Percentiles rank a stretch among this genome's conserved stretches.
Conservation (phyloP, 2,329 filamentous ascomycete species). For the Cryoendolithus antarcticus region DNA sequence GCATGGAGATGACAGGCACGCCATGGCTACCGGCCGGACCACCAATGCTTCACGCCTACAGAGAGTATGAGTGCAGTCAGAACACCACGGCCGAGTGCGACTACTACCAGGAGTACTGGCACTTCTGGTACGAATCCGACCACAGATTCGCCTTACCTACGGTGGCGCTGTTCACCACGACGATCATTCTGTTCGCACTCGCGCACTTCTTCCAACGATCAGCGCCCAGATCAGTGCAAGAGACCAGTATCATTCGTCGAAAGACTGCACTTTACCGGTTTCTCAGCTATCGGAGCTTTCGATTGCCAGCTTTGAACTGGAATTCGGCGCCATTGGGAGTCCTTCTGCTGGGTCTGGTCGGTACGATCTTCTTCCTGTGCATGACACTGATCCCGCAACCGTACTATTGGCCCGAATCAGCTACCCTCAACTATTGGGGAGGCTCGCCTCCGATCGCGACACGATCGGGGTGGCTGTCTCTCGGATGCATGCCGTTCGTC, state of each 20-base stretch:
- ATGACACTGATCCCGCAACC: conserved; percentile 29
- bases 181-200: conserved; percentile 33
- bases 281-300: conserved; percentile 30
- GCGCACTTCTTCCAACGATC: background rate
- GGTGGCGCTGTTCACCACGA: conserved; percentile 39
- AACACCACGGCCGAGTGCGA: conserved; percentile 33
- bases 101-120: conserved; percentile 35
- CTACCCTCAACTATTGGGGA: conserved; percentile 27
- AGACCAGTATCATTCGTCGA: conserved; percentile 20
- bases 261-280: conserved; percentile 27
- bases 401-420: conserved; percentile 44
- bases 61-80: conserved; percentile 17
- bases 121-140: conserved; percentile 44
- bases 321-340: conserved; percentile 36
- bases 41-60: conserved; percentile 29
- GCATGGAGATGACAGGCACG: conserved; percentile 7
- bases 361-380: conserved; percentile 37
- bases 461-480: conserved; percentile 39
- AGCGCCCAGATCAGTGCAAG: background rate
- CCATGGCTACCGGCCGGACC: conserved; percentile 30
- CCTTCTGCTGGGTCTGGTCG: conserved; percentile 27
- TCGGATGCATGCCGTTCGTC: conserved; percentile 41
- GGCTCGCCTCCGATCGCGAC: conserved; percentile 43
- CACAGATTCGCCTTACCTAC: conserved; percentile 41
- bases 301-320: conserved; percentile 25